These are phyloP conservation scores for Mortierella sp. DNA, from an alignment of 371 early-diverging fungal species.

Conservation along the genomic window DNA sequence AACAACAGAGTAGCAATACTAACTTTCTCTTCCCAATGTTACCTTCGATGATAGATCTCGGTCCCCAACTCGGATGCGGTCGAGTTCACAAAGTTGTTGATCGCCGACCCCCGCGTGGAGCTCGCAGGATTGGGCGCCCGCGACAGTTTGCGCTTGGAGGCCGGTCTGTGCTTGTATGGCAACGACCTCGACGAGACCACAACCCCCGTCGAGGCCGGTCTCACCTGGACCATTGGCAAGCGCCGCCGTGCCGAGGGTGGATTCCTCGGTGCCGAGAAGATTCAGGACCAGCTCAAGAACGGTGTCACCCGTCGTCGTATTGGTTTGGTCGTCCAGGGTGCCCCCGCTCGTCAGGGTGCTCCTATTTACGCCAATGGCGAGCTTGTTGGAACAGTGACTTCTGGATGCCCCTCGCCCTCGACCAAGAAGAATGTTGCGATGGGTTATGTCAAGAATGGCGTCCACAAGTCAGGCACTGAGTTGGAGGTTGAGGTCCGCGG, in stretches of 20 bases:
- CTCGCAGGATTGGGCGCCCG: slow-evolving; percentile 97
- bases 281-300: slow-evolving; percentile 89
- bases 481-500: slow-evolving; percentile 93
- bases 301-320: slow-evolving; percentile 88
- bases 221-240: slow-evolving; percentile 97
- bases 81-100: slow-evolving; percentile 76
- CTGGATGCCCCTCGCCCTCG: slow-evolving; percentile 94
- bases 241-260: slow-evolving; percentile 92
- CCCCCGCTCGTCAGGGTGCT: slow-evolving; percentile 95
- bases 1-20: too few species aligned
- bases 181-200: slow-evolving; percentile 94
- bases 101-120: slow-evolving; percentile 85
- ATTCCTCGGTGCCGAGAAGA: slow-evolving; percentile 92
- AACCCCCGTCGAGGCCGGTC: slow-evolving; percentile 94
- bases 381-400: slow-evolving; percentile 85
- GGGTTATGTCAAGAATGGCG: slow-evolving; percentile 92
- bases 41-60: slow-evolving; percentile 74
- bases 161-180: slow-evolving; percentile 97
- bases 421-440: slow-evolving; percentile 98
- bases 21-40: too few species aligned
- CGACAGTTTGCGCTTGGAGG: slow-evolving; percentile 96
- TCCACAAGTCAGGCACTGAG: slow-evolving; percentile 90
- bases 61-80: slow-evolving; percentile 81
- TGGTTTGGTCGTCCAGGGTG: slow-evolving; percentile 94
- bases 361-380: slow-evolving; percentile 76